phyloP scores from a whole-genome alignment of 1,139 yeast genomes.

The Wickerhamomyces sp. region DNA sequence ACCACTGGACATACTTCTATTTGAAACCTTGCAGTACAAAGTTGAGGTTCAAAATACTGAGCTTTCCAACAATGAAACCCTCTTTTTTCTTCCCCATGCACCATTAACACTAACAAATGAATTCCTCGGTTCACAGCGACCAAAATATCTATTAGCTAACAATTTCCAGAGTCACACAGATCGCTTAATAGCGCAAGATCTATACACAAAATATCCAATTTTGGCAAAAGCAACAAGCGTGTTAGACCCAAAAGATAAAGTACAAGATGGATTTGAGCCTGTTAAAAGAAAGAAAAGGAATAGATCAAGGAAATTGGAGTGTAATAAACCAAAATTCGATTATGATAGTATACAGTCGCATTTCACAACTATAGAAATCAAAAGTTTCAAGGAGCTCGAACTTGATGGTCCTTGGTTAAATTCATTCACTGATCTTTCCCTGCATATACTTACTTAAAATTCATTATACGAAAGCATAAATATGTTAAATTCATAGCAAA shows the following conservation, averaged over 20 bases:
- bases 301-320: conserved; percentile 27
- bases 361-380: conserved; percentile 27
- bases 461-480: not conserved
- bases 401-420: conserved; percentile 43
- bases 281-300: conserved; percentile 26
- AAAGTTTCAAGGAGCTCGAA: conserved; percentile 22
- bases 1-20: conserved; percentile 36
- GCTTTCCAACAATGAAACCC: conserved; percentile 11
- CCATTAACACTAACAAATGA: conserved; percentile 54
- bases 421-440: conserved; percentile 50
- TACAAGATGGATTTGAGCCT: conserved; percentile 24
- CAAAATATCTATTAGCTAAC: conserved; percentile 42
- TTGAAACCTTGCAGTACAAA: conserved; percentile 23
- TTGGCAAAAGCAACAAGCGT: conserved; percentile 39
- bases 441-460: conserved; percentile 28
- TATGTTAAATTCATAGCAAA: too few species aligned
- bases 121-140: conserved; percentile 33
- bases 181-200: conserved; percentile 38
- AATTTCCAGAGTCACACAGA: conserved; percentile 49
- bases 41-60: conserved; percentile 19
- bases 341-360: conserved; percentile 34
- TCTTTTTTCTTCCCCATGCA: conserved; percentile 73
- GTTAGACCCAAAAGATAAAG: conserved; percentile 5
- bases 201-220: conserved; percentile 38
- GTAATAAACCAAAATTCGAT: conserved; percentile 27